Base-by-base conservation (phyloP, 805 yeast species). In the Suhomyces emberorum region DNA sequence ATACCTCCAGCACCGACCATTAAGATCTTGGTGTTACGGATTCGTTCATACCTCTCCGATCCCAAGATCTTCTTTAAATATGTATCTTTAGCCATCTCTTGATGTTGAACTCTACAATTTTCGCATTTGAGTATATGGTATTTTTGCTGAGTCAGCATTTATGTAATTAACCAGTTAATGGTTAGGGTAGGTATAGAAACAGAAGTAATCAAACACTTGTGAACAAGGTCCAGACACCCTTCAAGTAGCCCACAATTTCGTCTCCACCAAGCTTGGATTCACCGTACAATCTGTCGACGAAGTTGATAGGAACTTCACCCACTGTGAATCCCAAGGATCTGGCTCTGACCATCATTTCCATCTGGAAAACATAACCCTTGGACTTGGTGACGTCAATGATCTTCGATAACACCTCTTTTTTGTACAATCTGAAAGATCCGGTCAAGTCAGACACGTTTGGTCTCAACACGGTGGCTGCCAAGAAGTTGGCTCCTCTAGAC, bases 1-100 rank as follows among this genome's bases (percentile, higher is more conserved):
- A 89, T 88, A 5, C 98, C 98, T 20, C 98, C 98, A 1, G 97
- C 95, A 3, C 98, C 98, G 2, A 89, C 95, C 61, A 89, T 65
- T 19, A 89, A 63, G 10, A 88, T 86, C 43, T 77, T 81, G 5
- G 84, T 49, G 8, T 42, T 32, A 10, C 53, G 49, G 28, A 75
- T 48, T 20, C 52, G 41, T 1, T 39, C 33, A 30, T 57, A 57
- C 10, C 57, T 46, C 9, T 58, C 61, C 1, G 48, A 54, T 1
- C 79, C 79, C 30, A 74, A 63, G n/a, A 76, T 62, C 38, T 60
- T 63, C 42, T 47, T 58, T 26, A 76, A 54, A 43, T 70, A 68
- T 2, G 70, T 59, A 39, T 69, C 70, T 49, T 58, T 63, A 2
- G 63, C 57, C 70, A 63, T 65, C 5, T 7, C 26, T 20, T 7